These are phyloP conservation scores for Baudoinia panamericana DNA, from an alignment of 495 filamentous ascomycete genomes.

Conservation along the genomic window DNA sequence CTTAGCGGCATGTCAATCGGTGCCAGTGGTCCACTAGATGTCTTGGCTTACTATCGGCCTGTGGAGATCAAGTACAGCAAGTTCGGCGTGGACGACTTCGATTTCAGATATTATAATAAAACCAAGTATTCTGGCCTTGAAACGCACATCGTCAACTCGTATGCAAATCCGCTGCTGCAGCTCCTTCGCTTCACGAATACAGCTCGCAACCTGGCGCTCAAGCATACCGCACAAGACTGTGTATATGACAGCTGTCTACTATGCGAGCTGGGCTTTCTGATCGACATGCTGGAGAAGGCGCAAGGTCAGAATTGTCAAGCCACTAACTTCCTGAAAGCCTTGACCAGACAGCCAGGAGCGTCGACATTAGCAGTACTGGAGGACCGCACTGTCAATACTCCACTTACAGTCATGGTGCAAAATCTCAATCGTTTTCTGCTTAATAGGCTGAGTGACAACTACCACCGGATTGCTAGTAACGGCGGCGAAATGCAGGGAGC, in stretches of 20 bases:
- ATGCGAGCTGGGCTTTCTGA: constrained; percentile 89
- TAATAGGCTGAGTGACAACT: constrained; percentile 57
- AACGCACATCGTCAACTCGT: constrained; percentile 92
- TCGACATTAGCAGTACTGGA: constrained; percentile 63
- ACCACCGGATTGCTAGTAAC: constrained; percentile 45
- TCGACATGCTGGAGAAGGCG: constrained; percentile 97
- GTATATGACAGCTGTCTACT: constrained; percentile 69
- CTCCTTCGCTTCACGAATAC: constrained; percentile 80
- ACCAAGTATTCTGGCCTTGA: constrained; percentile 82
- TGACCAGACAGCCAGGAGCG: constrained; percentile 64
- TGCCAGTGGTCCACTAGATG: constrained; percentile 48
- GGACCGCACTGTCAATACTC: constrained; percentile 57
- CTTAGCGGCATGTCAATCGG: constrained; percentile 30
- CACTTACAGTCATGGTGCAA: constrained; percentile 63
- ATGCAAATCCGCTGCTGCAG: constrained; percentile 86
- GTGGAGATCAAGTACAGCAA: constrained; percentile 95
- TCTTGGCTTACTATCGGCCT: constrained; percentile 73
- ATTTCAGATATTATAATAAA: constrained; percentile 92
- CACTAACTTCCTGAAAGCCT: constrained; percentile 86
- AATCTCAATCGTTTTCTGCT: constrained; percentile 64
- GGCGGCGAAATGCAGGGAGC: constrained; percentile 46
- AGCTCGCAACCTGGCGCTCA: constrained; percentile 77
- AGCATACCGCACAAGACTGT: constrained; percentile 76
- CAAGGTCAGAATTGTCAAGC: constrained; percentile 87
- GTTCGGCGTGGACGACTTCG: constrained; percentile 95